Evolutionary conservation across 257 asterid species (phyloP), one percentile per base, ranked within the genome.

Genomic region (Jacaranda mimosifolia): DNA sequence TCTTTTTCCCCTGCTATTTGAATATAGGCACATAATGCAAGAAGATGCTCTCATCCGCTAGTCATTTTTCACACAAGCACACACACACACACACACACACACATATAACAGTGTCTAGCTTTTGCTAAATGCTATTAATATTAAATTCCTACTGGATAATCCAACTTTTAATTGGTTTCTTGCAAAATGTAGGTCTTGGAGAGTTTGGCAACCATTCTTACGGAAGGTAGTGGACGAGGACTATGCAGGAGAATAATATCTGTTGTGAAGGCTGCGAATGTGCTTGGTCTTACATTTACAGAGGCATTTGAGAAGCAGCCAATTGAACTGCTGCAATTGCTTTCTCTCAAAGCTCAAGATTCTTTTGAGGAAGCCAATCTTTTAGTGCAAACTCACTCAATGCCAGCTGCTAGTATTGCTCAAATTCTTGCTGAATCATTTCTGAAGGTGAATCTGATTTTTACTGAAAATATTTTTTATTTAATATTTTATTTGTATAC

Each of bases 261-360:
- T 68, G 91, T 96, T 77, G 98, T 91, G 80, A 96, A 88, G 87
- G 88, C 96, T 60, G 98, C 98, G 70, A 91, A 96, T 73, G 84
- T 93, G 75, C 87, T 96, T 74, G 99, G 98, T 72, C 92, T 96
- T 80, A 75, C 92, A 74, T 96, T 96, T 88, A 77, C 88, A 15
- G 99, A 96, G 91, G 98, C 98, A 64, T 96, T 91, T 65, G 97
- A 89, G 72, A 93, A 96, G 87, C 98, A 85, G 79, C 99, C 99
- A 77, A 82, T 91, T 70, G 99, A 96, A 84, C 82, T 96, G 72
- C 85, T 96, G 81, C 99, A 91, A 79, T 84, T 96, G 85, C 97
- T 96, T 66, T 85, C 96, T 80, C 98, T 96, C 79, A 96, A 96
- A 86, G 99, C 99, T 9, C 99, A 96, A 84, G 98, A 93, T 38